A percentile compares a stretch with the other conserved stretches of the same genome.
Conservation (phyloP, 768 basidiomycete species). For the Podaxis rugospora region DNA sequence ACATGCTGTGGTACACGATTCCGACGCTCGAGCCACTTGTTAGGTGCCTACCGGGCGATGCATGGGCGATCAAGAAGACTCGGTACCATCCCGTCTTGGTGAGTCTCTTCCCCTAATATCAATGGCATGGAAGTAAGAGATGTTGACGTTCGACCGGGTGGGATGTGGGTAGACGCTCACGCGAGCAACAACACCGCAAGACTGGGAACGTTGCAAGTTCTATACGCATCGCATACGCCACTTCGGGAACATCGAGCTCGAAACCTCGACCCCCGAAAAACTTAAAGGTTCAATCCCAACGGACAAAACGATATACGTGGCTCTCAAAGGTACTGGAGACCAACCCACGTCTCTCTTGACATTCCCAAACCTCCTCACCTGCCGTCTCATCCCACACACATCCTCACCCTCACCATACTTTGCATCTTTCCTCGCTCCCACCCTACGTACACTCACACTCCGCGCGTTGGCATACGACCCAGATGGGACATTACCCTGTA, state of each 20-base stretch:
- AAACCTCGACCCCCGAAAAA: not conserved
- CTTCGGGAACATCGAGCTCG: not conserved
- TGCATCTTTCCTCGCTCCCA: not conserved
- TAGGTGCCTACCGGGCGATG: constrained; percentile 10
- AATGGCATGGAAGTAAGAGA: too few relatives aligned
- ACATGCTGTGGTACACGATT: constrained; percentile 12
- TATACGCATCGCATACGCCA: constrained; percentile 2
- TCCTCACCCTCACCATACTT: not conserved
- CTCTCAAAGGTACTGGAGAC: not conserved
- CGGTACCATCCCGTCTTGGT: constrained; percentile 1
- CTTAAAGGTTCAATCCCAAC: constrained; percentile 2
- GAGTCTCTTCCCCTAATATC: not conserved
- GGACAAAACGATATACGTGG: constrained; percentile 4
- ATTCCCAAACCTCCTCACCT: constrained; percentile 6
- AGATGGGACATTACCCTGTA: not conserved
- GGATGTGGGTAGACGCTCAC: not conserved
- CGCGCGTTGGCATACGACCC: not conserved
- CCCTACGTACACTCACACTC: not conserved
- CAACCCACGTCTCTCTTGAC: not conserved
- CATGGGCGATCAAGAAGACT: not conserved
- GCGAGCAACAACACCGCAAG: not conserved
- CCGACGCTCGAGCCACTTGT: constrained; percentile 13
- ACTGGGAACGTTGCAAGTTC: constrained; percentile 8
- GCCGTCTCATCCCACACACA: not conserved
- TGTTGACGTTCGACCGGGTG: not conserved